phyloP scores from a whole-genome alignment of 2,329 filamentous ascomycete genomes.

The Calonectria leucothoes region DNA sequence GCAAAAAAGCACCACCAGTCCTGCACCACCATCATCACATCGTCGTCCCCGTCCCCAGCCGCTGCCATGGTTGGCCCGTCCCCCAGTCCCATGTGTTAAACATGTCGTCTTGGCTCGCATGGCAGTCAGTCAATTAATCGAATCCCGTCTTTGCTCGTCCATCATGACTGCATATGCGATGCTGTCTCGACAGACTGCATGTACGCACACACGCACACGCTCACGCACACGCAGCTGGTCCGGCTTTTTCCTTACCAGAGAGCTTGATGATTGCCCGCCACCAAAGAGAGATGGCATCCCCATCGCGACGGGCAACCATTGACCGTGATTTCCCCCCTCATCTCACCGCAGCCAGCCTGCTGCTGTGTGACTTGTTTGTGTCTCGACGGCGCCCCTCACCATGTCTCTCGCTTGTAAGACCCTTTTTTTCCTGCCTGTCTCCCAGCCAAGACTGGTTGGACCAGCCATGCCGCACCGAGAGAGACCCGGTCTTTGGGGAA shows the following conservation, averaged over 20 bases:
- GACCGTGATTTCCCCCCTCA: not conserved
- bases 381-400: conserved; percentile 1
- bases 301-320: not conserved
- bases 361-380: not conserved
- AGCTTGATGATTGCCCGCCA: not conserved
- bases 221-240: not conserved
- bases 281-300: not conserved
- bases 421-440: no score
- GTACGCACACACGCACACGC: not conserved
- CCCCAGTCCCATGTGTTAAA: not conserved
- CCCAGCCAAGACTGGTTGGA: not conserved
- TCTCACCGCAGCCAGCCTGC: conserved; percentile 19
- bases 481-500: not conserved
- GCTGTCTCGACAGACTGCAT: not conserved
- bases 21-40: not conserved
- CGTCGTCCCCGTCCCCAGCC: not conserved
- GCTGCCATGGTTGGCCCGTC: not conserved
- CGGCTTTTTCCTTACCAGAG: not conserved
- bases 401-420: conserved; percentile 22
- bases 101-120: not conserved
- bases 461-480: not conserved
- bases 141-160: not conserved
- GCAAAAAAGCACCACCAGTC: not conserved
- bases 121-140: not conserved
- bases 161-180: conserved; percentile 4